Percentiles rank a stretch among this genome's conserved stretches.
phyloP scores from a whole-genome alignment of 176 grass and related monocot genomes.

The Cenchrus purpureus region DNA sequence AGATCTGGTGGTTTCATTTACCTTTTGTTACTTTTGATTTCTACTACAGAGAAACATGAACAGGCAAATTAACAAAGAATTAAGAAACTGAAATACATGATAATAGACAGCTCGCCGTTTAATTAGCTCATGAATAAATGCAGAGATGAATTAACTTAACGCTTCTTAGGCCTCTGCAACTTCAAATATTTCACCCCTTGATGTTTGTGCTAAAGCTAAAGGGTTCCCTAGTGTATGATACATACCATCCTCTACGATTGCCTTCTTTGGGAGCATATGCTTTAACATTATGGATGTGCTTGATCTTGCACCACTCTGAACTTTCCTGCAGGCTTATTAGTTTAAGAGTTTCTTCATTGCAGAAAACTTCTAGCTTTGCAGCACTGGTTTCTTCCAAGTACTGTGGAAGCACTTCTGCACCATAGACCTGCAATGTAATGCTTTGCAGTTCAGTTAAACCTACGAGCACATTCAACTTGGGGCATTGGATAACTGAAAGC shows the following conservation, averaged over 20 bases:
- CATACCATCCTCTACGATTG: slow-evolving; percentile 28
- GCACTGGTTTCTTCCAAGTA: slow-evolving; percentile 39
- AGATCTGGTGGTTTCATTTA: no score
- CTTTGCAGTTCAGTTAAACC: slow-evolving; percentile 30
- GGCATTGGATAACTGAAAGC: slow-evolving; percentile 38
- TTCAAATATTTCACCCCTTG: background rate
- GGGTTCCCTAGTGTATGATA: slow-evolving; percentile 10
- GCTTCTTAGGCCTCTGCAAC: background rate
- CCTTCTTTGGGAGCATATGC: slow-evolving; percentile 28
- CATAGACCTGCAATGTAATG: slow-evolving; percentile 28
- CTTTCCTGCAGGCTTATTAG: slow-evolving; percentile 27
- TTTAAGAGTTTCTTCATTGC: slow-evolving; percentile 30
- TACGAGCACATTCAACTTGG: slow-evolving; percentile 13
- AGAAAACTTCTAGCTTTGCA: slow-evolving; percentile 46
- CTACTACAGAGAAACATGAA: no score
- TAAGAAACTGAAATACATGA: no score
- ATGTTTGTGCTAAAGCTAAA: slow-evolving; percentile 39
- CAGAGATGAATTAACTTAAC: background rate
- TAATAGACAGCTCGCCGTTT: no score
- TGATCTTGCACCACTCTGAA: slow-evolving; percentile 49
- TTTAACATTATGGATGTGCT: slow-evolving; percentile 42
- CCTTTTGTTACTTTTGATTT: no score
- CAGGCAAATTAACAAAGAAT: no score
- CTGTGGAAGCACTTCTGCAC: slow-evolving; percentile 30
- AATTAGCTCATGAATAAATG: background rate